These are phyloP conservation scores for Funneliformis mosseae DNA, from an alignment of 192 early-diverging fungal genomes.

Conservation along the genomic window DNA sequence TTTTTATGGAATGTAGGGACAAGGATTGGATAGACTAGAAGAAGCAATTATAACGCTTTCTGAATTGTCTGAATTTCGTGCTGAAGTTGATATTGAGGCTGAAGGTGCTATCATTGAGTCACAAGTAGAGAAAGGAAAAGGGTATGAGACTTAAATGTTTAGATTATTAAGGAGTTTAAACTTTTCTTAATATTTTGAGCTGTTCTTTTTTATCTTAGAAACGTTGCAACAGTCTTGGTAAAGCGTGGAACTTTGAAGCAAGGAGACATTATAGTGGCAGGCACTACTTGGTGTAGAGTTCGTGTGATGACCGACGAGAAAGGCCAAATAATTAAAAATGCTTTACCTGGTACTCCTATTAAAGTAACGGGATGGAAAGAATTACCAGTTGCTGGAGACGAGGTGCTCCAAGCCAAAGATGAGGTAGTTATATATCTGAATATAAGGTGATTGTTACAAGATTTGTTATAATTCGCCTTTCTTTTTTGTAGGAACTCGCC, in stretches of 20 bases:
- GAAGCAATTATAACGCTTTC: conserved; percentile 86
- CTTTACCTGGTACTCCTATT: conserved; percentile 85
- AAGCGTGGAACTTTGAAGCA: conserved; percentile 83
- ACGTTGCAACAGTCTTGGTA: conserved; percentile 86
- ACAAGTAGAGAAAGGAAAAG: conserved; percentile 82
- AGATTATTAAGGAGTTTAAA: background rate
- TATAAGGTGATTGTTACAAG: background rate
- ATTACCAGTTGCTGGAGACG: conserved; percentile 87
- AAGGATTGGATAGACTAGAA: conserved; percentile 84
- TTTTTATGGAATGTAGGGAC: conserved; percentile 53
- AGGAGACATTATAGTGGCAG: conserved; percentile 83
- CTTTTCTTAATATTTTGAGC: background rate
- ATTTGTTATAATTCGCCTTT: background rate
- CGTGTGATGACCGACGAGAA: conserved; percentile 80
- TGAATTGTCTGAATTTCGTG: conserved; percentile 86
- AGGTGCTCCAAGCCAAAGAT: conserved; percentile 73
- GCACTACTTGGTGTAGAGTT: conserved; percentile 86
- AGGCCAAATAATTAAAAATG: conserved; percentile 68
- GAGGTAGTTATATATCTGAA: conserved; percentile 45
- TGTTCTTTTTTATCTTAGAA: conserved; percentile 43
- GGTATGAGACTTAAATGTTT: background rate
- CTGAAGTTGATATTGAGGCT: conserved; percentile 73
- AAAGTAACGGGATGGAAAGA: conserved; percentile 93
- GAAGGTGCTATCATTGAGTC: conserved; percentile 91
- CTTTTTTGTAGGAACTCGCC: conserved; percentile 60